phyloP scores from a whole-genome alignment of 2,329 filamentous ascomycete species.

The Arthrobotrys sphaeroides region DNA sequence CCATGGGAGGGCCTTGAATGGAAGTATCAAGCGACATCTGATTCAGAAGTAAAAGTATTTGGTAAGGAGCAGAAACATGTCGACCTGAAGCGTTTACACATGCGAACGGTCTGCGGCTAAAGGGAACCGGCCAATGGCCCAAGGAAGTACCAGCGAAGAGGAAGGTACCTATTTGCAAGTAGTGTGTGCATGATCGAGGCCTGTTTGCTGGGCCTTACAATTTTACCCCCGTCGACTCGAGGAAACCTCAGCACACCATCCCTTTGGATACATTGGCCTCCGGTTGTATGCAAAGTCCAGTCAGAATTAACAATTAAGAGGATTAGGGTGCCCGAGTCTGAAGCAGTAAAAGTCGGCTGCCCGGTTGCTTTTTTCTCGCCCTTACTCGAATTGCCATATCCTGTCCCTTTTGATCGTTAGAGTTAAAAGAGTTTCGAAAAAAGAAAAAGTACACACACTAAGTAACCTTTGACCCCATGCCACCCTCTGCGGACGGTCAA shows the following conservation, averaged over 20 bases:
- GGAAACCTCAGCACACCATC: slow-evolving; percentile 53
- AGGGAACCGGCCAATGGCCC: slow-evolving; percentile 35
- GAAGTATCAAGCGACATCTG: slow-evolving; percentile 46
- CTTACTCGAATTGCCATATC: neutral
- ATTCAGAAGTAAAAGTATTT: slow-evolving; percentile 21
- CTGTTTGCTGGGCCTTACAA: slow-evolving; percentile 53
- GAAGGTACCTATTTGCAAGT: slow-evolving; percentile 31
- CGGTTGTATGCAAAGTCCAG: slow-evolving; percentile 40
- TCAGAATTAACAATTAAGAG: slow-evolving; percentile 16
- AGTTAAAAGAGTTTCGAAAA: slow-evolving; percentile 18
- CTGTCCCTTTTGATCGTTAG: neutral
- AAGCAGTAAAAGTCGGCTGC: slow-evolving; percentile 8
- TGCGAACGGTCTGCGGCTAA: slow-evolving; percentile 37
- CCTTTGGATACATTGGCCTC: slow-evolving; percentile 41
- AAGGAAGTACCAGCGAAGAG: slow-evolving; percentile 2
- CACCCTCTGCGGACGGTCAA: slow-evolving; percentile 44
- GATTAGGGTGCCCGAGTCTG: slow-evolving; percentile 33
- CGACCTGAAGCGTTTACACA: slow-evolving; percentile 15
- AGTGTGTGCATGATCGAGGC: slow-evolving; percentile 37
- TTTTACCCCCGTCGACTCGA: slow-evolving; percentile 40
- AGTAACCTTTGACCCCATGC: slow-evolving; percentile 39
- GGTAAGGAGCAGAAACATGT: slow-evolving; percentile 25
- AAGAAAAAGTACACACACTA: slow-evolving; percentile 19
- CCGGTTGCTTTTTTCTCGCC: slow-evolving; percentile 34
- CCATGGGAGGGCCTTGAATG: slow-evolving; percentile 15